A percentile compares a stretch with the other conserved stretches of the same genome.
These are phyloP conservation scores for Globisporangium radiosum DNA, from an alignment of 352 stramenopile genomes.

Conservation along the genomic window DNA sequence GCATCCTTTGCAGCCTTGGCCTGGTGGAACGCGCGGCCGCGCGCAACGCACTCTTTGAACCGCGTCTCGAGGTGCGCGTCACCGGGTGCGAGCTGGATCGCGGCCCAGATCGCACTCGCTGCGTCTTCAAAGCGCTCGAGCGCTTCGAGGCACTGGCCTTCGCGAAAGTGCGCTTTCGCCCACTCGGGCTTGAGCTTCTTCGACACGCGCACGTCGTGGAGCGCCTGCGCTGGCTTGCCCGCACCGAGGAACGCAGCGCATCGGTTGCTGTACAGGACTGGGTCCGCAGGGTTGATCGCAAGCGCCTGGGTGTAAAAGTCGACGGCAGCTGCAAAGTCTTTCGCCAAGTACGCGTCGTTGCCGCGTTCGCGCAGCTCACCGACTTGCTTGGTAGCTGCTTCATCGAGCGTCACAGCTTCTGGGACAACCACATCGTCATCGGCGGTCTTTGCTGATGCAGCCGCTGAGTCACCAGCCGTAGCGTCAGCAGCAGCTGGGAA, in stretches of 20 bases:
- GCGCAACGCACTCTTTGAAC: conserved; percentile 75
- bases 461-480: conserved; percentile 22
- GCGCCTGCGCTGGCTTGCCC: conserved; percentile 49
- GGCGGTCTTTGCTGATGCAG: conserved; percentile 3
- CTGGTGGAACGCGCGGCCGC: conserved; percentile 54
- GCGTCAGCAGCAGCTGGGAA: conserved; percentile 29
- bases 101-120: conserved; percentile 62
- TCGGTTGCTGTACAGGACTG: conserved; percentile 78
- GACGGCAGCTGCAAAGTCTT: conserved; percentile 47
- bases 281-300: conserved; percentile 43
- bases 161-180: conserved; percentile 79
- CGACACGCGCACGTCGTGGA: conserved; percentile 69
- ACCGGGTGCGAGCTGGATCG: conserved; percentile 65
- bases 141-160: conserved; percentile 76
- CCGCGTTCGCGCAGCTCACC: conserved; percentile 56
- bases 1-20: conserved; percentile 31
- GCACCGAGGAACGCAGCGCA: conserved; percentile 60
- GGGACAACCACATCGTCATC: conserved; percentile 48
- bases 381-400: conserved; percentile 29
- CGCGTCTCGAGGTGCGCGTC: conserved; percentile 74
- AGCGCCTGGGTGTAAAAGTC: conserved; percentile 63
- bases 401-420: conserved; percentile 29
- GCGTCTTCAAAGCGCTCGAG: conserved; percentile 70
- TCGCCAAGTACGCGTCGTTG: conserved; percentile 64
- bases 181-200: conserved; percentile 81